Evolutionary conservation across 768 basidiomycete genomes (phyloP).

Genomic region (Boletus rufocinnamomeus): DNA sequence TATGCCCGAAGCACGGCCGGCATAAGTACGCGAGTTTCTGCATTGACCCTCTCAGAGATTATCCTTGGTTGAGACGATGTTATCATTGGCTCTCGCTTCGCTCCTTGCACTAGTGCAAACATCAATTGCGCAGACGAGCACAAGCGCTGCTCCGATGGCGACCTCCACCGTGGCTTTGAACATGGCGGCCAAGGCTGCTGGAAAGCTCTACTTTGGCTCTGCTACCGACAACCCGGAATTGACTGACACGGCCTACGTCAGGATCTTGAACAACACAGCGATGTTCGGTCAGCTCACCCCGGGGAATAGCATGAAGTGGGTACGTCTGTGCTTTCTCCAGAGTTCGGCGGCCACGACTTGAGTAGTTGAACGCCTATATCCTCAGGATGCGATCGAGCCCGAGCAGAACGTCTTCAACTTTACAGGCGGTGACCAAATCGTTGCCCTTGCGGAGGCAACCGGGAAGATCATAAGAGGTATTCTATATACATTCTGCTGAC

Average conservation of each 20-base stretch:
- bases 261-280: constrained; percentile 7
- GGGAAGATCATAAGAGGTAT: constrained; percentile 25
- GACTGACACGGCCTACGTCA: constrained; percentile 30
- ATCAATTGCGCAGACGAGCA: constrained; percentile 1
- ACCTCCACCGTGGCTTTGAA: constrained; percentile 29
- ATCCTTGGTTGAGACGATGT: not conserved
- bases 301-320: constrained; percentile 25
- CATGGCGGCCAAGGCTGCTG: constrained; percentile 39
- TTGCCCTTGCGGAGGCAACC: constrained; percentile 21
- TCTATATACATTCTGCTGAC: not conserved
- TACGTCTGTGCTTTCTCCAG: constrained; percentile 3
- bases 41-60: no score
- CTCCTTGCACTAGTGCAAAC: constrained; percentile 10
- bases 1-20: no score
- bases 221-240: constrained; percentile 52
- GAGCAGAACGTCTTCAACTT: constrained; percentile 29
- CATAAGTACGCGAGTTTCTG: no score
- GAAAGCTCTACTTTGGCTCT: constrained; percentile 50
- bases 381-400: constrained; percentile 26
- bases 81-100: constrained; percentile 2
- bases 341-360: not conserved
- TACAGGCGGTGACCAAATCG: constrained; percentile 23
- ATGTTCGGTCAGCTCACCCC: constrained; percentile 27
- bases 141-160: not conserved
- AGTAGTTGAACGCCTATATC: not conserved